Evolutionary conservation across 2,329 filamentous ascomycete genomes (phyloP).

Genomic region (Gaeumannomyces sp.): DNA sequence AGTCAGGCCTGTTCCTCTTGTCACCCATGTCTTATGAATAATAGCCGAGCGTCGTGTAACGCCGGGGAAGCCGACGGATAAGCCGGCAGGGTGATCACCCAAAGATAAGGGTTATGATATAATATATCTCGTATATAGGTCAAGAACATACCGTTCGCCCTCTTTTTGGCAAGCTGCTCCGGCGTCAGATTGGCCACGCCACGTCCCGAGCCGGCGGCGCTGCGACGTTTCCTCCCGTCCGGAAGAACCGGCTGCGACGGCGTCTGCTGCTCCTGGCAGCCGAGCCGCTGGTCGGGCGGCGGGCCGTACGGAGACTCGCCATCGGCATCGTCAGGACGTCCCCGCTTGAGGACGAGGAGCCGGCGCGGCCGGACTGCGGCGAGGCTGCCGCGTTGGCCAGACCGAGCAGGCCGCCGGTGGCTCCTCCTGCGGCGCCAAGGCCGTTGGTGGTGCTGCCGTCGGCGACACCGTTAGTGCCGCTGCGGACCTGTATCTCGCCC

Average conservation of each 20-base stretch:
- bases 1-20: constrained; percentile 8
- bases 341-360: constrained; percentile 7
- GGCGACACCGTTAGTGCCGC: neutral
- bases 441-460: neutral
- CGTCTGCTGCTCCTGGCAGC: neutral
- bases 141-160: constrained; percentile 44
- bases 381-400: constrained; percentile 7
- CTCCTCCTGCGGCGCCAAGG: neutral
- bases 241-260: constrained; percentile 9
- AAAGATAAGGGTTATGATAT: constrained; percentile 4
- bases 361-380: neutral
- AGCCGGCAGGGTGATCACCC: constrained; percentile 20
- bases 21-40: neutral
- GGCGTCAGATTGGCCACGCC: constrained; percentile 52
- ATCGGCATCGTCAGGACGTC: constrained; percentile 4
- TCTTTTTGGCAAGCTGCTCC: constrained; percentile 66
- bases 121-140: neutral
- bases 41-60: neutral
- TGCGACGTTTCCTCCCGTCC: constrained; percentile 18
- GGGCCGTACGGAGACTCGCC: neutral
- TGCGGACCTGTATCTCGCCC: constrained; percentile 1
- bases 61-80: neutral
- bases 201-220: constrained; percentile 7
- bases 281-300: neutral
- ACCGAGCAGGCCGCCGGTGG: constrained; percentile 2